These are phyloP conservation scores for Ramaria sp. DNA, from an alignment of 768 basidiomycete species.

Conservation along the genomic window DNA sequence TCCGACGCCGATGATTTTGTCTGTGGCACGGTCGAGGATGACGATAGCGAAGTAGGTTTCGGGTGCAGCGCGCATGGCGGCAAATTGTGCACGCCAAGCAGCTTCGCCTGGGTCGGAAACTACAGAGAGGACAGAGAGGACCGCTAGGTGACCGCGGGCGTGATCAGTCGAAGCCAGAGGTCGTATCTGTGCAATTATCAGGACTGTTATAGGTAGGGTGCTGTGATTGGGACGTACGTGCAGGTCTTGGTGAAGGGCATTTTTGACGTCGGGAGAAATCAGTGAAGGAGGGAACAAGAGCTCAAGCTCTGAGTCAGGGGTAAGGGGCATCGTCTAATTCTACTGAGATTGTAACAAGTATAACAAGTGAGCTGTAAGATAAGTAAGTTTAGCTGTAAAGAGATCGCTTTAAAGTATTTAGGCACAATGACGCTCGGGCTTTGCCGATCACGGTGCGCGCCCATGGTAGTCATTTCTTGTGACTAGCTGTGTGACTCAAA, in stretches of 20 bases:
- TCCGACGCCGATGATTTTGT: slow-evolving; percentile 77
- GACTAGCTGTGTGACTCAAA: background rate
- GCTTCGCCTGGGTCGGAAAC: slow-evolving; percentile 55
- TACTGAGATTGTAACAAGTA: background rate
- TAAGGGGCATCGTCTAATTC: slow-evolving; percentile 30
- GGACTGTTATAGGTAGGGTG: background rate
- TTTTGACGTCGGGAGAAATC: slow-evolving; percentile 55
- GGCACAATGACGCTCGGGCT: no score
- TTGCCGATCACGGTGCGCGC: no score
- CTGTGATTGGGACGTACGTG: slow-evolving; percentile 38
- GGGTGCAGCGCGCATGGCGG: slow-evolving; percentile 41
- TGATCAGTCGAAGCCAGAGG: slow-evolving; percentile 84
- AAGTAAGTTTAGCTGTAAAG: no score
- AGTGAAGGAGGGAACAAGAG: slow-evolving; percentile 66
- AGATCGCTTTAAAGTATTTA: no score
- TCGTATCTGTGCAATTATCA: slow-evolving; percentile 50
- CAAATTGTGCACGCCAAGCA: slow-evolving; percentile 64
- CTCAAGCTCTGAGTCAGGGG: slow-evolving; percentile 57
- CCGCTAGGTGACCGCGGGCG: slow-evolving; percentile 67
- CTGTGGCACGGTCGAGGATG: slow-evolving; percentile 62
- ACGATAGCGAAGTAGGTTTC: slow-evolving; percentile 79
- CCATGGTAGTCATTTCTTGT: background rate
- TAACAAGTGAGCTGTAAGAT: no score
- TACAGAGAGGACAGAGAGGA: slow-evolving; percentile 64
- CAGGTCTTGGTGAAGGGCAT: slow-evolving; percentile 49